Evolutionary conservation across 306 rosid species (phyloP).

Genomic region (Trifolium fragiferum): DNA sequence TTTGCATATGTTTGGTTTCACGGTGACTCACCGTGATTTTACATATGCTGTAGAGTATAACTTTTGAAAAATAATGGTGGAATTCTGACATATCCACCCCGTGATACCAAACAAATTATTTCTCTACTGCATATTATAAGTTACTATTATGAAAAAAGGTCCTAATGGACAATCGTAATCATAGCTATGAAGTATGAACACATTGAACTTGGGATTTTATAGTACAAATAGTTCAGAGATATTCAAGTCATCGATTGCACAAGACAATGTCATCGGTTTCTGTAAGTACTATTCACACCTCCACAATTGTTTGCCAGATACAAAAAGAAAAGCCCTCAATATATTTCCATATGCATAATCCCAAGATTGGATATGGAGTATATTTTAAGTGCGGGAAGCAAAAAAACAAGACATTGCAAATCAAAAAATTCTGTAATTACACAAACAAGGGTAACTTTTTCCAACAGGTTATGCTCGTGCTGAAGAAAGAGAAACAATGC

Average conservation of each 20-base stretch:
- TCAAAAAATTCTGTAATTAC: background rate
- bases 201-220: background rate
- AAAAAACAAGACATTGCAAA: background rate
- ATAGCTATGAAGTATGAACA: background rate
- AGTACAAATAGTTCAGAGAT: slow-evolving; percentile 13
- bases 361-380: slow-evolving; percentile 5
- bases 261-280: slow-evolving; percentile 30
- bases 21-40: no score
- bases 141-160: no score
- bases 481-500: slow-evolving; percentile 39
- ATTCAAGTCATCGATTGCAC: background rate
- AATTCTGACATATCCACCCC: no score
- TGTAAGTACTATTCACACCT: slow-evolving; percentile 7
- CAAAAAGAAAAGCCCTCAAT: background rate
- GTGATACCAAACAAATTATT: no score
- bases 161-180: background rate
- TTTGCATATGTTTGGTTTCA: no score
- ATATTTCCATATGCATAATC: slow-evolving; percentile 11
- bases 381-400: slow-evolving; percentile 17
- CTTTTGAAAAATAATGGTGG: no score
- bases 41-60: no score
- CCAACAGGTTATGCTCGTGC: slow-evolving; percentile 35
- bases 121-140: no score
- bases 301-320: slow-evolving; percentile 10
- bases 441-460: slow-evolving; percentile 17